phyloP scores from a whole-genome alignment of 176 grass and related monocot genomes.

The Elymus sibiricus region DNA sequence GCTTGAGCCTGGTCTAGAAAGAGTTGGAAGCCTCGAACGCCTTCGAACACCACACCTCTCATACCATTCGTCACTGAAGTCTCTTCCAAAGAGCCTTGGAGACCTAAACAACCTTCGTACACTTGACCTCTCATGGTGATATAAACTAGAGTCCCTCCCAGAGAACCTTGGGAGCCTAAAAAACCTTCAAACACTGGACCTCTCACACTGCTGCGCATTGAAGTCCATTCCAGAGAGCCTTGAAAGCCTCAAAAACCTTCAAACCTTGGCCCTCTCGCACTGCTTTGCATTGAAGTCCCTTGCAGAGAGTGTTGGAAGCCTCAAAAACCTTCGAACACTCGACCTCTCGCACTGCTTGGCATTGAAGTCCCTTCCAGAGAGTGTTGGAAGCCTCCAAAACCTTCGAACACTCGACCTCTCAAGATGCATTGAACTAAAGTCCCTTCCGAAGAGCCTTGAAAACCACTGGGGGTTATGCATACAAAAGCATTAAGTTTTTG shows the following conservation, averaged over 20 bases:
- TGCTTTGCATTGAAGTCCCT: neutral
- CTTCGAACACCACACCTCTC: too few species aligned
- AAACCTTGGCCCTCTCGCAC: fast-evolving
- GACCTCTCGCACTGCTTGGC: fast-evolving
- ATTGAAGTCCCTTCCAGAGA: neutral
- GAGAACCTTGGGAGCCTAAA: neutral
- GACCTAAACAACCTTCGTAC: neutral
- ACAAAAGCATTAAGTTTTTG: neutral
- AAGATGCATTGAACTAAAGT: fast-evolving
- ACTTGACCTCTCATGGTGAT: neutral
- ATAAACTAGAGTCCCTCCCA: neutral
- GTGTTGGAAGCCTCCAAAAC: neutral
- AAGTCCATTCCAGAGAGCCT: neutral
- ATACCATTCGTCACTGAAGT: too few species aligned
- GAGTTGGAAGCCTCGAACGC: too few species aligned
- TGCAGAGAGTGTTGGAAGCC: neutral
- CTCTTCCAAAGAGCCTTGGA: neutral
- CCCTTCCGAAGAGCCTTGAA: neutral
- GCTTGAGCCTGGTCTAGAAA: too few species aligned
- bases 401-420: neutral
- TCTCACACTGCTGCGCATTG: neutral
- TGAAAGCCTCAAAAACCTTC: neutral
- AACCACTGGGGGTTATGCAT: neutral
- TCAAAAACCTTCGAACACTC: neutral
- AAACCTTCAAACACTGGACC: neutral